Evolutionary conservation across 495 filamentous ascomycete species (phyloP).

Genomic region (Barbatosphaeria neglecta): DNA sequence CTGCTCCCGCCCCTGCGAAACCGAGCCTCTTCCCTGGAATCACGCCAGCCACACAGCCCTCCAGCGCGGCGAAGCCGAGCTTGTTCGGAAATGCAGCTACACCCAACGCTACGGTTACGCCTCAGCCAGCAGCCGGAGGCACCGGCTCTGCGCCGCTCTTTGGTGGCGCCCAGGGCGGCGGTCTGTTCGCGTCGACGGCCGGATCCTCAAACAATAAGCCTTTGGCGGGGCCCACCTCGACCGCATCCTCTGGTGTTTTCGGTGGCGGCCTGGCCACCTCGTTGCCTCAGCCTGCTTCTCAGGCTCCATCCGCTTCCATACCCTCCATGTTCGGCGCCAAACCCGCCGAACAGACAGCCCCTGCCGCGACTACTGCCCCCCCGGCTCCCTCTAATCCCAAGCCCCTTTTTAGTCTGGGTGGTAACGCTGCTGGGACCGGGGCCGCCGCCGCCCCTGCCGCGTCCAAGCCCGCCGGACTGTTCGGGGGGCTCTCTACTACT

Average conservation of each 20-base stretch:
- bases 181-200: neutral
- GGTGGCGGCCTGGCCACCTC: neutral
- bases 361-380: constrained; percentile 1
- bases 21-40: neutral
- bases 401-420: constrained; percentile 10
- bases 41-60: neutral
- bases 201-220: too few relatives aligned
- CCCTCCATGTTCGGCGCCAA: neutral
- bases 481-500: constrained; percentile 1
- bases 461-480: neutral
- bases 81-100: neutral
- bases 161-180: neutral
- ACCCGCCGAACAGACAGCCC: neutral
- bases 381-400: constrained; percentile 9
- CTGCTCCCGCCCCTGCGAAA: constrained; percentile 1
- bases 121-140: neutral
- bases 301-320: neutral
- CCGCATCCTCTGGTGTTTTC: neutral
- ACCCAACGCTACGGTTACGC: neutral
- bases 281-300: neutral
- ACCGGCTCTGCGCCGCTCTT: neutral
- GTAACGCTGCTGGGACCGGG: too few relatives aligned
- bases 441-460: neutral
- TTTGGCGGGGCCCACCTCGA: neutral
- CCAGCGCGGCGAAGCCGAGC: neutral